Evolutionary conservation across 2,329 filamentous ascomycete species (phyloP), one percentile per base, ranked within the genome.

Genomic region (Fusarium ramigenum): DNA sequence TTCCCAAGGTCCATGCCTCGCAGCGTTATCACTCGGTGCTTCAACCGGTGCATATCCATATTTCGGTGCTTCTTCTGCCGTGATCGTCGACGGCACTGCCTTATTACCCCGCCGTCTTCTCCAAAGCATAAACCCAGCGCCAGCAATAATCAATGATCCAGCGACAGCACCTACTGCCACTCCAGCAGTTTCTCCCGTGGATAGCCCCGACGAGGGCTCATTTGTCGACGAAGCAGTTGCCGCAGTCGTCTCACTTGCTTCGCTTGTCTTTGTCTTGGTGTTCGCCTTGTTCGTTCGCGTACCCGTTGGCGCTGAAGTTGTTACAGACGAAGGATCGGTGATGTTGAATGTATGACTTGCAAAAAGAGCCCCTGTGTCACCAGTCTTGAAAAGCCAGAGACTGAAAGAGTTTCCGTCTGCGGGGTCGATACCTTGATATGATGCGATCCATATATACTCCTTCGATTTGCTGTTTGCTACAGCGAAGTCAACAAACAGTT

Each of bases 321-420:
- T 46, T 7, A 19, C 1, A 12, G 62, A 23, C 4, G 32, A 40
- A 2, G 64, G 64, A 23, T 67, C 61, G 10, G 39, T 67, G n/a
- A 67, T 67, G 5, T 67, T 67, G 19, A 67, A 67, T 7, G 19
- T 49, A 16, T 67, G 64, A 2, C 61, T 67, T 0, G 62, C 42
- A 14, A 67, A 66, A 1, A 66, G 34, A 2, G 64, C 21, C 0
- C 40, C 16, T 8, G 39, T 66, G 7, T 67, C 18, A 0, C 64
- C 63, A 6, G 43, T 50, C n/a, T 66, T 39, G 18, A 67, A 67
- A 14, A 66, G 5, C 39, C 44, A 66, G 16, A 67, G 19, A 19
- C 64, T 67, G 11, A 66, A 66, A 1, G 61, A 59, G 11, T 49
- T 66, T 15, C 25, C 44, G 3, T 66, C 32, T 4, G 50, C n/a